Evolutionary conservation across 257 asterid species (phyloP), one percentile per base, ranked within the genome.

Genomic region (Anisodus acutangulus): DNA sequence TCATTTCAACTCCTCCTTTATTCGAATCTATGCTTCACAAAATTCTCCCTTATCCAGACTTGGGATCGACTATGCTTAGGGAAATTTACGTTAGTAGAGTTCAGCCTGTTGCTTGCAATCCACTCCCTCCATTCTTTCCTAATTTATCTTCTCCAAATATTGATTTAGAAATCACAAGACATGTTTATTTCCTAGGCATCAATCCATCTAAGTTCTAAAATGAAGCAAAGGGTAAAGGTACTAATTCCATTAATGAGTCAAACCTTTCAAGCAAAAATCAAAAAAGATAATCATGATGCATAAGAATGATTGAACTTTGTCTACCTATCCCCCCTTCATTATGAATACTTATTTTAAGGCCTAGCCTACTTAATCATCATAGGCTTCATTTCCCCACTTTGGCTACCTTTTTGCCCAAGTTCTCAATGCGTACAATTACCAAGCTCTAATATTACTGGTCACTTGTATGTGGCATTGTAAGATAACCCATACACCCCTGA

Each of bases 281-380:
- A 84, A 84, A 37, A 57, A 49, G 63, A 62, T 84, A 83, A 87
- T 89, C 54, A 89, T 84, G 60, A 8, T 82, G 89, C 83, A 82
- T 83, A 82, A 71, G 88, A 86, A 87, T 60, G 35, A 39, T 63
- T n/a, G 26, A 37, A 70, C 72, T 41, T 81, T 74, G 71, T 78
- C 74, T 68, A 57, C 51, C 12, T 19, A 19, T 16, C 2, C 49
- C 57, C 9, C 59, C 8, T 47, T 10, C 16, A 47, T 58, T 80
- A 80, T 66, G 85, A 89, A 85, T 85, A 60, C 17, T 60, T 79
- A n/a, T 80, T 87, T 80, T 4, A 37, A 8, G 76, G 9, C 54
- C 86, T 74, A 68, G 79, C 83, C 88, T 74, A 88, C 82, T 26
- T 39, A 78, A 62, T 74, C 43, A 85, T 85, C 89, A 87, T 87